These are phyloP conservation scores for Mentha longifolia DNA, from an alignment of 257 asterid species.

Conservation along the genomic window DNA sequence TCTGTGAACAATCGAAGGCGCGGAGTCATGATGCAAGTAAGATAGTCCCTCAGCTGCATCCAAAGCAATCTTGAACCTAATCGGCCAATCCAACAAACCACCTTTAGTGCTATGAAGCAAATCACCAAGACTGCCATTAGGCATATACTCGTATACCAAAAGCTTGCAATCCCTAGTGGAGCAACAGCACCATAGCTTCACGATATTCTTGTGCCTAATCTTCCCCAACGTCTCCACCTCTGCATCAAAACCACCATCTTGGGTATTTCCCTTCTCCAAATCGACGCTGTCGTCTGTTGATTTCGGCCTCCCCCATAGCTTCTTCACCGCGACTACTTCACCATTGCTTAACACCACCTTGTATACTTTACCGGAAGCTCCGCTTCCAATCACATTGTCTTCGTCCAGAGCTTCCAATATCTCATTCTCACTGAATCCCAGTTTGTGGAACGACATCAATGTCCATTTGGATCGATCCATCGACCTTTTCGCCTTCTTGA, in stretches of 20 bases:
- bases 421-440: slow-evolving; percentile 83
- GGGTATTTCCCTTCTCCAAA: slow-evolving; percentile 62
- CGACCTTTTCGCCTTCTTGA: slow-evolving; percentile 48
- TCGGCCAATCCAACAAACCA: slow-evolving; percentile 83
- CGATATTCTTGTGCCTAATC: slow-evolving; percentile 92
- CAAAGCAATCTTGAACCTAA: slow-evolving; percentile 77
- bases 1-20: slow-evolving; percentile 86
- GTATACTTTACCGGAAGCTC: slow-evolving; percentile 92
- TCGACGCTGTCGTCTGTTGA: slow-evolving; percentile 54
- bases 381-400: slow-evolving; percentile 92
- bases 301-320: slow-evolving; percentile 74
- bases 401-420: slow-evolving; percentile 82
- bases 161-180: slow-evolving; percentile 78
- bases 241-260: slow-evolving; percentile 63
- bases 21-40: slow-evolving; percentile 88
- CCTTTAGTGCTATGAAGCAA: slow-evolving; percentile 83
- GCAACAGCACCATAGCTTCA: slow-evolving; percentile 91
- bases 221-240: slow-evolving; percentile 93
- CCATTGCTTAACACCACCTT: slow-evolving; percentile 87
- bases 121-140: slow-evolving; percentile 93
- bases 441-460: slow-evolving; percentile 87
- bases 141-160: slow-evolving; percentile 94
- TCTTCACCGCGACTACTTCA: slow-evolving; percentile 86
- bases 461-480: slow-evolving; percentile 90
- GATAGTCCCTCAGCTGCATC: slow-evolving; percentile 97